Percentiles rank a stretch among this genome's conserved stretches.
These are phyloP conservation scores for Nicotiana tomentosiformis DNA, from an alignment of 257 asterid genomes.

Conservation along the genomic window DNA sequence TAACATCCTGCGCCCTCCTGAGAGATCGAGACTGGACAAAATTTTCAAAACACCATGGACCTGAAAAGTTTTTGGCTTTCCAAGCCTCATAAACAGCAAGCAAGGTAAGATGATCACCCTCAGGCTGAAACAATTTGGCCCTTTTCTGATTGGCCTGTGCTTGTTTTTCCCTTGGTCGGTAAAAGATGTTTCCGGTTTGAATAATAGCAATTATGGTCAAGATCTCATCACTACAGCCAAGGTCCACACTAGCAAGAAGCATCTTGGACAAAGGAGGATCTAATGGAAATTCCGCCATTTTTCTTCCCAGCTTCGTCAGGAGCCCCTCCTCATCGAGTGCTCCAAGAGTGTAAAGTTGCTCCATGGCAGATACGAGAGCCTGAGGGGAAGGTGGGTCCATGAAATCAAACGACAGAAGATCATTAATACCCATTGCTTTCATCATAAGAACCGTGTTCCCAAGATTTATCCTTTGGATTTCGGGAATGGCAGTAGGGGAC, in stretches of 20 bases:
- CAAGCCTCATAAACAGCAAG: conserved; percentile 96
- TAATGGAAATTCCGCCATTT: conserved; percentile 92
- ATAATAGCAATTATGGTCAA: conserved; percentile 89
- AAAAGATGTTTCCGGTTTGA: conserved; percentile 86
- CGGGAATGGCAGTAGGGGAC: conserved; percentile 88
- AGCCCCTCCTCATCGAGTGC: conserved; percentile 93
- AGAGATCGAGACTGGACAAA: conserved; percentile 81
- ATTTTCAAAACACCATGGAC: conserved; percentile 94
- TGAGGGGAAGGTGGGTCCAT: conserved; percentile 97
- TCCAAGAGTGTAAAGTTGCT: conserved; percentile 84
- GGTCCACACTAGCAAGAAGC: conserved; percentile 93
- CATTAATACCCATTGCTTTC: conserved; percentile 97
- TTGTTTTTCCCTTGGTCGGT: conserved; percentile 93
- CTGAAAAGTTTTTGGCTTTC: conserved; percentile 55
- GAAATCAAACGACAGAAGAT: conserved; percentile 77
- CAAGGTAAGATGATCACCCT: conserved; percentile 86
- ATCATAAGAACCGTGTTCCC: conserved; percentile 71
- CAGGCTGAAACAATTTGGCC: conserved; percentile 89
- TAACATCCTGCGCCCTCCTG: conserved; percentile 88
- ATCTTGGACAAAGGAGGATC: conserved; percentile 89
- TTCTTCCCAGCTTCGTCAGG: conserved; percentile 84
- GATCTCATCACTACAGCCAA: conserved; percentile 91
- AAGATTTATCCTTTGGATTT: conserved; percentile 93
- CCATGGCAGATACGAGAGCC: conserved; percentile 91
- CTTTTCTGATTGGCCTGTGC: conserved; percentile 92